phyloP scores from a whole-genome alignment of 2,329 filamentous ascomycete genomes.

The Phyllosticta citrichinensis region DNA sequence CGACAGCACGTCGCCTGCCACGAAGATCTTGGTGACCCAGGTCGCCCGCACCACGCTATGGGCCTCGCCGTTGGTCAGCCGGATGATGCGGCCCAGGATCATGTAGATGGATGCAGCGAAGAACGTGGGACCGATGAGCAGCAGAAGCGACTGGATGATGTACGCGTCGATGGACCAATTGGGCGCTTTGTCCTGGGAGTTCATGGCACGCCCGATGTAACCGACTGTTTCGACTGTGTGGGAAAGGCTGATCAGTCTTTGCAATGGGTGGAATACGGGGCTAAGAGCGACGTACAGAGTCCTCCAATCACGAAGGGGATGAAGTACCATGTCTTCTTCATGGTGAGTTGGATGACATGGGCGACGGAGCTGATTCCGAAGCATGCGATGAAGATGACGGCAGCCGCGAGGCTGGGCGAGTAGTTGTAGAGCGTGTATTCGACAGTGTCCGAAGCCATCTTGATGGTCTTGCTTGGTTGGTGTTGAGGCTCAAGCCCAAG shows the following conservation, averaged over 20 bases:
- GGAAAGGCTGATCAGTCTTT: not conserved
- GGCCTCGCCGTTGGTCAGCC: constrained; percentile 23
- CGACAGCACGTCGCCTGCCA: constrained; percentile 32
- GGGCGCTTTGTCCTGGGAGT: constrained; percentile 22
- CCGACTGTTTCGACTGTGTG: constrained; percentile 40
- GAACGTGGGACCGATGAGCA: constrained; percentile 37
- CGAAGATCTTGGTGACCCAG: constrained; percentile 34
- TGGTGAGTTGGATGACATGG: constrained; percentile 31
- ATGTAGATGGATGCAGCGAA: constrained; percentile 39
- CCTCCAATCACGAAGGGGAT: constrained; percentile 42
- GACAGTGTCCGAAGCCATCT: not conserved
- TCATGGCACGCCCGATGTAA: constrained; percentile 38
- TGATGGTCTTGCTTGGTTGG: not conserved
- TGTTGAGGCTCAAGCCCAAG: not conserved
- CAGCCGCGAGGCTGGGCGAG: constrained; percentile 19
- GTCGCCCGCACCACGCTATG: constrained; percentile 24
- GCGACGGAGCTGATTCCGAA: constrained; percentile 21
- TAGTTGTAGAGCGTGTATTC: constrained; percentile 28
- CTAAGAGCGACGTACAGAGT: constrained; percentile 26
- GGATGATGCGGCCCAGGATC: constrained; percentile 32
- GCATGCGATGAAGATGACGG: constrained; percentile 21
- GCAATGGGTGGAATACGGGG: not conserved
- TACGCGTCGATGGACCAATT: constrained; percentile 27
- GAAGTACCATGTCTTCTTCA: constrained; percentile 40
- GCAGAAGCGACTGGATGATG: constrained; percentile 34